Evolutionary conservation across 805 yeast genomes (phyloP), one percentile per base, ranked within the genome.

Genomic region (Wickerhamiella vanderwaltii): DNA sequence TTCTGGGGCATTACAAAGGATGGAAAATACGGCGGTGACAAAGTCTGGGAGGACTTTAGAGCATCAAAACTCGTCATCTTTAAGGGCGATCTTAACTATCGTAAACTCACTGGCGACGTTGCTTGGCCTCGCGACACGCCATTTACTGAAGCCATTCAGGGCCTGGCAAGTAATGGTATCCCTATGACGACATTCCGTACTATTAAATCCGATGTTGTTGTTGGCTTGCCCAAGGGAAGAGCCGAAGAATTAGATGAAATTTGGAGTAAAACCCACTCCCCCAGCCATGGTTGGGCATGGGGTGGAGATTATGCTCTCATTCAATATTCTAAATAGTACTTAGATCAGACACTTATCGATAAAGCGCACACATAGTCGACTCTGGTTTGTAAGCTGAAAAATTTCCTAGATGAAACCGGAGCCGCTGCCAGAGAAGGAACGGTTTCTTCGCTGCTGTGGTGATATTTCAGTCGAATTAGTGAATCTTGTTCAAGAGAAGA

Each of bases 261-360:
- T 32, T 87, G 83, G 81, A 72, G 41, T 11, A 49, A 66, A 53
- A 58, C 55, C 13, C 63, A 62, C 55, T 77, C 82, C 0, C 74
- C 79, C 46, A 84, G 82, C 19, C 74, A 75, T 35, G 73, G 78
- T 48, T 91, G 98, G 98, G 71, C 79, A 36, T 69, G 84, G 50
- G 73, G 83, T 46, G 98, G 98, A 45, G 81, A 84, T 59, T 91
- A 91, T 77, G 98, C 98, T 1, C 95, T 91, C 13, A 75, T 88
- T 31, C 73, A 80, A 39, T 81, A 24, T 25, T 31, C 35, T 18
- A 31, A 31, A 18, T 31, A 31, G 24, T 6, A 6, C 12, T 7
- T 6, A 28, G 15, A 28, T 28, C 11, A 23, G 7, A 9, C 12
- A 31, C 35, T 31, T 31, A 31, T 31, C 35, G 35, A 31, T 31